phyloP scores from a whole-genome alignment of 2,329 filamentous ascomycete genomes.

The Pseudogymnoascus sp. region DNA sequence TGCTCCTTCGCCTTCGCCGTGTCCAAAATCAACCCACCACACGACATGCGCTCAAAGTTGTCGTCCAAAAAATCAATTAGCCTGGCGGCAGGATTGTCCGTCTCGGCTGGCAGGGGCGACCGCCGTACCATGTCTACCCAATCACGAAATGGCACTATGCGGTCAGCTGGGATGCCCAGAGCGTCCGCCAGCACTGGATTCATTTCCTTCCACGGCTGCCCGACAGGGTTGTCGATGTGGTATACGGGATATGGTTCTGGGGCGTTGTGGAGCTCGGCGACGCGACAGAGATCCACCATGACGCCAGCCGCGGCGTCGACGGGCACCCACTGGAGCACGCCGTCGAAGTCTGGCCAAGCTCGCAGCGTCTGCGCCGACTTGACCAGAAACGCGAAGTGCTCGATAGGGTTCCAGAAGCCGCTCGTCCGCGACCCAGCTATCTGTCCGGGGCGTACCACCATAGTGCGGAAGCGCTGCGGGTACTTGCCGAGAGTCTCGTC shows the following conservation, averaged over 20 bases:
- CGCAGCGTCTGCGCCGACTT: slow-evolving; percentile 42
- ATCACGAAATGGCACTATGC: slow-evolving; percentile 33
- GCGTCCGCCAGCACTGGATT: slow-evolving; percentile 28
- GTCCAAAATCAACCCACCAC: slow-evolving; percentile 36
- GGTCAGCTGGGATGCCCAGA: slow-evolving; percentile 26
- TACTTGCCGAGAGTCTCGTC: slow-evolving; percentile 38
- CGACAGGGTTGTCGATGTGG: slow-evolving; percentile 38
- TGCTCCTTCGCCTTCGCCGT: slow-evolving; percentile 30
- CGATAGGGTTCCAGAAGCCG: slow-evolving; percentile 47
- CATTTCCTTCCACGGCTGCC: slow-evolving; percentile 36
- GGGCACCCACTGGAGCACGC: slow-evolving; percentile 38
- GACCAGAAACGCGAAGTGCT: slow-evolving; percentile 43
- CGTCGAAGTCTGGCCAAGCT: slow-evolving; percentile 35
- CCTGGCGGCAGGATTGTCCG: slow-evolving; percentile 28
- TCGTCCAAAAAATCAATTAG: slow-evolving; percentile 30
- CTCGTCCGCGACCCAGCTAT: slow-evolving; percentile 42
- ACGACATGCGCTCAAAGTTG: slow-evolving; percentile 37
- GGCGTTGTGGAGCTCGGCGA: slow-evolving; percentile 17
- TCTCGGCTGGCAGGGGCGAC: slow-evolving; percentile 12
- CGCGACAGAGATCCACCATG: slow-evolving; percentile 27
- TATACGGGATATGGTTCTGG: slow-evolving; percentile 30
- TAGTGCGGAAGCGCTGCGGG: slow-evolving; percentile 36
- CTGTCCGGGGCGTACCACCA: slow-evolving; percentile 42
- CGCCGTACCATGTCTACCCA: slow-evolving; percentile 34
- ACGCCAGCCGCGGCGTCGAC: slow-evolving; percentile 36